Percentiles rank a stretch among this genome's conserved stretches.
phyloP scores from a whole-genome alignment of 345 rosid genomes.

The Populus ilicifolia region DNA sequence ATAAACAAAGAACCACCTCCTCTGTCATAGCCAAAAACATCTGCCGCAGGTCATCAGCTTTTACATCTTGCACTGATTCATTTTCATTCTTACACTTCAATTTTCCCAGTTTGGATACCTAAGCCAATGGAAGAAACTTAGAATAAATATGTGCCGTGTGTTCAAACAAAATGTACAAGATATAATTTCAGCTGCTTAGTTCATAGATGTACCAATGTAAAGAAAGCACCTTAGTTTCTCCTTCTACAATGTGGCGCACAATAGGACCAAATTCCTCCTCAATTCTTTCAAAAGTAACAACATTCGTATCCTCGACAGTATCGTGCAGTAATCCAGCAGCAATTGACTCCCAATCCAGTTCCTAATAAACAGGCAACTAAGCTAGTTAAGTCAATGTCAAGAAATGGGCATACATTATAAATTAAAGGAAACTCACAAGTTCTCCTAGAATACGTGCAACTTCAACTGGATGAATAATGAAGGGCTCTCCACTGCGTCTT shows the following conservation, averaged over 20 bases:
- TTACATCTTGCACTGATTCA: constrained; percentile 82
- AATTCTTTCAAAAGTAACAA: constrained; percentile 86
- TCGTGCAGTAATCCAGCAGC: constrained; percentile 97
- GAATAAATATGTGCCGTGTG: constrained; percentile 2
- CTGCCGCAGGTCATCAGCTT: constrained; percentile 98
- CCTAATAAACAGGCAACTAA: constrained; percentile 42
- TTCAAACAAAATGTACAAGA: neutral
- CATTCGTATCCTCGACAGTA: constrained; percentile 94
- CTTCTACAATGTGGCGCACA: constrained; percentile 94
- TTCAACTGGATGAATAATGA: constrained; percentile 96
- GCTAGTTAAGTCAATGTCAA: constrained; percentile 11
- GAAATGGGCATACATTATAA: constrained; percentile 6
- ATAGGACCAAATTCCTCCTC: constrained; percentile 85
- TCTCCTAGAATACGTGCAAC: constrained; percentile 97
- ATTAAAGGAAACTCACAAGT: constrained; percentile 59
- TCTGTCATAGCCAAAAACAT: constrained; percentile 98
- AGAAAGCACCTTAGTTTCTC: constrained; percentile 88
- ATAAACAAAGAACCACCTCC: constrained; percentile 48
- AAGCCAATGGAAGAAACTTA: constrained; percentile 8
- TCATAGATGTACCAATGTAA: constrained; percentile 15
- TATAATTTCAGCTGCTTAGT: neutral
- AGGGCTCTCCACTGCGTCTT: constrained; percentile 97
- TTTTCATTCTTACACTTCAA: constrained; percentile 72
- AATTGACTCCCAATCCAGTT: constrained; percentile 96
- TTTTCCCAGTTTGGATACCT: constrained; percentile 98